Base-by-base conservation (phyloP, 352 stramenopile species). In the Elongisporangium senticosum region DNA sequence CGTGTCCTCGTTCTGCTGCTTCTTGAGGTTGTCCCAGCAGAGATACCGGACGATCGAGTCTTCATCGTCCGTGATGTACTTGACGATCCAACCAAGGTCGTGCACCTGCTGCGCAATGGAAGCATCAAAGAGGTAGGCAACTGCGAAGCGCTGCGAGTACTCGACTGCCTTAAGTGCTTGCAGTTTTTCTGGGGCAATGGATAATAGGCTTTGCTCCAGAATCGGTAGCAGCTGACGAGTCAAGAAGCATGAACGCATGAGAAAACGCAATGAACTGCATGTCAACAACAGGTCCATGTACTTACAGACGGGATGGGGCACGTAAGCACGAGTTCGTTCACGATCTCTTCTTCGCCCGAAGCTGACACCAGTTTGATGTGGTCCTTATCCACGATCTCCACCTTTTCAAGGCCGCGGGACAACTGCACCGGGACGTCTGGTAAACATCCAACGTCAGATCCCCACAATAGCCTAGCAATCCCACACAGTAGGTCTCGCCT, bases 21-120 rank as follows among this genome's bases (percentile, higher is more conserved):
- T 88, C 63, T 91, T 91, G 11, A 84, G 57, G 40, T 86, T 80
- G 61, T 91, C 82, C 79, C 82, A 91, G 62, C 79, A 91, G 39
- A 91, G 52, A 58, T 85, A 91, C n/a, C 77, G 82, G 24, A 91
- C 71, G 52, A 87, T 62, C 22, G 86, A 71, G 49, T 86, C 83
- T 55, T 89, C 74, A 23, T 77, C 67, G 1, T 52, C 43, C 3
- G 68, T 52, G 11, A 89, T 65, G 59, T 89, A 91, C 61, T 83
- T 87, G 59, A 72, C 72, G 19, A 72, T 89, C 82, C 79, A 91
- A 0, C 72, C 74, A 8, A 87, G 56, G 39, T 72, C 64, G 10
- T 73, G 43, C 24, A 89, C 77, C 1, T 61, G 37, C 13, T 61
- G 14, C 13, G 66, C 62, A 21, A 80, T 67, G n/a, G 56, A 62